phyloP scores from a whole-genome alignment of 129 eudicot genomes.

The Helianthus annuus region DNA sequence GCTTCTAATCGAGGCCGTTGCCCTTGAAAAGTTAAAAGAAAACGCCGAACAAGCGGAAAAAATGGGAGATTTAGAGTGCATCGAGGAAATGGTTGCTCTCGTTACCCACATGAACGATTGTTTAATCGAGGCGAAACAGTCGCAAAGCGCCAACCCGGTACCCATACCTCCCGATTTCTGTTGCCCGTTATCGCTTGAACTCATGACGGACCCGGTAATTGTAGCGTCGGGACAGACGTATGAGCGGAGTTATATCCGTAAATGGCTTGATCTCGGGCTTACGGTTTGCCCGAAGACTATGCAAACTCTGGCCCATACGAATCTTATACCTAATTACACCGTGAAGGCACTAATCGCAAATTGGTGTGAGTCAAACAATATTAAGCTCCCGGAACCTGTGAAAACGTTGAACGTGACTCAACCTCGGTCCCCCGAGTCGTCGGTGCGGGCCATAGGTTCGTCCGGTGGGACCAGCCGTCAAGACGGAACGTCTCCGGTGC shows the following conservation, averaged over 20 bases:
- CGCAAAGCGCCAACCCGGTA: constrained; percentile 61
- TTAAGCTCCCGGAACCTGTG: constrained; percentile 86
- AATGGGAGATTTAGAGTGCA: constrained; percentile 65
- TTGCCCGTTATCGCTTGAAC: constrained; percentile 94
- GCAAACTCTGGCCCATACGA: constrained; percentile 78
- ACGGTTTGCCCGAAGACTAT: constrained; percentile 96
- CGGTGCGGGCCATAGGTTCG: constrained; percentile 43
- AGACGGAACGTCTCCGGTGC: constrained; percentile 52
- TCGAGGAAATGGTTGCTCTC: constrained; percentile 76
- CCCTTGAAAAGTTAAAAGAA: constrained; percentile 92
- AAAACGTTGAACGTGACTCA: constrained; percentile 50
- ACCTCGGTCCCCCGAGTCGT: constrained; percentile 56
- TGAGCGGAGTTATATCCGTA: constrained; percentile 78
- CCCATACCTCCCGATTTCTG: constrained; percentile 91
- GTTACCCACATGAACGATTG: constrained; percentile 82
- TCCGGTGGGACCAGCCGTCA: constrained; percentile 48
- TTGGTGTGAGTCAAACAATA: constrained; percentile 83
- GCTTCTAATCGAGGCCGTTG: constrained; percentile 88
- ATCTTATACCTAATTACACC: constrained; percentile 94
- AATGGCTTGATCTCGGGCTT: constrained; percentile 96
- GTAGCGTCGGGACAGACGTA: constrained; percentile 97
- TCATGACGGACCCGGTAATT: constrained; percentile 98
- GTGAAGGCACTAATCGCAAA: constrained; percentile 91
- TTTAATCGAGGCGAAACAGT: constrained; percentile 65
- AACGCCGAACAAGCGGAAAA: constrained; percentile 92